Conservation (phyloP, 345 rosid species). For the Psidium guajava region DNA sequence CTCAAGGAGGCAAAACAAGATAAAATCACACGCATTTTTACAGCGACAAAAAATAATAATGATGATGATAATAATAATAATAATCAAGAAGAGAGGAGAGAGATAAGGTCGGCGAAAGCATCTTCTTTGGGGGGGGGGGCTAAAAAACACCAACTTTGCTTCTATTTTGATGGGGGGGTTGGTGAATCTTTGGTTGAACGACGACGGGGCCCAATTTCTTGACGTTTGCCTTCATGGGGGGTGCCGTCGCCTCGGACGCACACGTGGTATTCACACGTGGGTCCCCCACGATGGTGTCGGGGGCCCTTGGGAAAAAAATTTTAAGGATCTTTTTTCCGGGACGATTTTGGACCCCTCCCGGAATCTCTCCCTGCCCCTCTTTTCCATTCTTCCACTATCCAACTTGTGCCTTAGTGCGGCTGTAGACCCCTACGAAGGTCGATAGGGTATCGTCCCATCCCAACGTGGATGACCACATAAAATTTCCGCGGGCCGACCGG, state of each 20-base stretch:
- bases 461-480: too few relatives aligned
- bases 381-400: neutral
- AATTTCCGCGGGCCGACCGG: too few relatives aligned
- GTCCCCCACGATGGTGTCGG: neutral
- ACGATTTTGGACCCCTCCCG: neutral
- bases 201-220: accelerated
- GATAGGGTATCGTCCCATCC: too few relatives aligned
- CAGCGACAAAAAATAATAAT: too few relatives aligned
- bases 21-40: neutral
- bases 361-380: neutral
- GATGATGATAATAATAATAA: too few relatives aligned
- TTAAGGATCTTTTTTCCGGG: neutral
- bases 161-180: neutral
- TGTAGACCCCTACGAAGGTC: neutral
- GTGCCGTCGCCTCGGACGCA: neutral
- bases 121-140: neutral
- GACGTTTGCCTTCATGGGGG: neutral
- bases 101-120: neutral
- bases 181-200: neutral
- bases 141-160: neutral
- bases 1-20: neutral
- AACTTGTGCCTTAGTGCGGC: neutral
- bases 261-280: neutral
- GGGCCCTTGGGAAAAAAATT: neutral
- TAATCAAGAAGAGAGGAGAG: neutral